Base-by-base conservation (phyloP, 805 yeast genomes). In the Nakazawaea sp. region DNA sequence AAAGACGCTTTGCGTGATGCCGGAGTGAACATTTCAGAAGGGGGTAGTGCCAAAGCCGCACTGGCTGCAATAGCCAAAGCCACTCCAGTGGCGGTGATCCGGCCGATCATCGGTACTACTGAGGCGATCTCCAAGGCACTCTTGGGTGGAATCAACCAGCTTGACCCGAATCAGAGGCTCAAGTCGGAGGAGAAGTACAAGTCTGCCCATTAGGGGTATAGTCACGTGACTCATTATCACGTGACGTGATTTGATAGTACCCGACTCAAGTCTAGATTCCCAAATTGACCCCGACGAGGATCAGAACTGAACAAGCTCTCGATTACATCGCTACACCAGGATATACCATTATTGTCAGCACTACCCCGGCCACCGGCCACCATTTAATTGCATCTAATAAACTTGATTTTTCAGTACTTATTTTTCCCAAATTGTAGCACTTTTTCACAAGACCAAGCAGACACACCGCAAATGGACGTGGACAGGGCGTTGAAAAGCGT, bases 41-140 rank as follows among this genome's bases (percentile, higher is more conserved):
- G 81, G 20, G 80, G 76, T 0, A 75, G 70, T 42, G 76, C 86
- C 0, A 80, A 74, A 47, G 80, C 70, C 4, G 85, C 89, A 0
- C 72, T 85, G 0, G 58, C 66, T 15, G 78, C 86, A 1, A 65
- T 87, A 11, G 79, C 84, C 11, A 74, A 72, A 45, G 86, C 82
- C 0, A 76, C 95, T 1, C 97, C 97, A 0, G 75, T 86, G 12
- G 79, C 86, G 15, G 57, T 89, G 12, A 68, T 89, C 2, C 58
- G 96, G 30, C 96, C 97, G 2, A 70, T 87, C 43, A 87, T 89
- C 48, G 97, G 97, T 2, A 87, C 95, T 0, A 83, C 96, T 0
- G 96, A 87, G 53, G 95, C 95, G 0, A 68, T 89, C 5, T 81
- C 90, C 5, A 83, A 78, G 50, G 72, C 95, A 1, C 63, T 89